Conservation (phyloP, 2,329 filamentous ascomycete genomes). For the Colletotrichum cuscutae region DNA sequence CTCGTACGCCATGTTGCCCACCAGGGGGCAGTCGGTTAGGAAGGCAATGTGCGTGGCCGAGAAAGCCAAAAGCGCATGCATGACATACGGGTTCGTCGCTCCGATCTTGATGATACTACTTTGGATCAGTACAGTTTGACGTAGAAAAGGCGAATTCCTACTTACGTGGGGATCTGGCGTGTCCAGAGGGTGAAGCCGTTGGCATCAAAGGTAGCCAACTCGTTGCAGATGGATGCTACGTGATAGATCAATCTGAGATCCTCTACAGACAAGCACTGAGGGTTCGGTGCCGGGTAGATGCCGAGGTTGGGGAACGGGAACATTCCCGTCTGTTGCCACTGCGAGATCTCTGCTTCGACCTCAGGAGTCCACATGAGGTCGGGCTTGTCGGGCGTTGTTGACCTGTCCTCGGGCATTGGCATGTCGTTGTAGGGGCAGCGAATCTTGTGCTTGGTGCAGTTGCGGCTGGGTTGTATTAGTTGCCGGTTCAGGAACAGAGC, state of each 20-base stretch:
- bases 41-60: slow-evolving; percentile 96
- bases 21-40: slow-evolving; percentile 85
- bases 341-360: slow-evolving; percentile 81
- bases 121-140: not conserved
- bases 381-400: slow-evolving; percentile 69
- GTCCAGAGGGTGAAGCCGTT: slow-evolving; percentile 93
- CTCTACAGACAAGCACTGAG: slow-evolving; percentile 77
- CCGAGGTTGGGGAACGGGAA: slow-evolving; percentile 87
- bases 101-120: slow-evolving; percentile 83
- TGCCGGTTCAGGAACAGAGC: not conserved
- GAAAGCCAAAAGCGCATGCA: slow-evolving; percentile 91
- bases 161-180: slow-evolving; percentile 90
- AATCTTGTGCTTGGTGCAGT: slow-evolving; percentile 99
- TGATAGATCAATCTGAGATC: slow-evolving; percentile 93
- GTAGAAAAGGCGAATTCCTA: slow-evolving; percentile 36
- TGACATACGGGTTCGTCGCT: slow-evolving; percentile 85
- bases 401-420: slow-evolving; percentile 72
- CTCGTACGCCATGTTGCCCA: slow-evolving; percentile 88
- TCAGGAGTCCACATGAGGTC: slow-evolving; percentile 88
- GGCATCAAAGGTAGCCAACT: slow-evolving; percentile 80
- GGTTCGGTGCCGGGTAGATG: slow-evolving; percentile 79
- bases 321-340: slow-evolving; percentile 85
- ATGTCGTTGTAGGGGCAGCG: slow-evolving; percentile 98
- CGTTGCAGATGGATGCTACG: slow-evolving; percentile 84
- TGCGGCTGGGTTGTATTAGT: slow-evolving; percentile 71